Conservation (phyloP, 345 rosid genomes). For the Pistacia atlantica region DNA sequence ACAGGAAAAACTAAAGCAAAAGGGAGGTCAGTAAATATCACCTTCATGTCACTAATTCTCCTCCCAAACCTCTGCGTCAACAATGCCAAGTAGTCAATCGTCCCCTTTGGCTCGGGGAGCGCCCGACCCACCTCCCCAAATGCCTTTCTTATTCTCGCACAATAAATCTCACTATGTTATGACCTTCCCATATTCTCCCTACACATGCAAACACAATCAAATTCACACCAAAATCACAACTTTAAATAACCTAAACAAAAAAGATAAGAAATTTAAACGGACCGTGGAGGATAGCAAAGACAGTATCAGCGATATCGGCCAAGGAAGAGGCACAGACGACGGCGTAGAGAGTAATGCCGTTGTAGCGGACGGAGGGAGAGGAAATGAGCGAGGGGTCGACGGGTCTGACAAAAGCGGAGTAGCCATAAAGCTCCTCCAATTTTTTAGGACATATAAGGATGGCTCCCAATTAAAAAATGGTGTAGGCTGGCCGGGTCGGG, state of each 20-base stretch:
- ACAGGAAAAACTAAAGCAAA: not conserved
- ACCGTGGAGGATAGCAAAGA: constrained; percentile 82
- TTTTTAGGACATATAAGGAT: constrained; percentile 81
- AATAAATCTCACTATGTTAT: constrained; percentile 82
- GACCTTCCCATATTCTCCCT: constrained; percentile 98
- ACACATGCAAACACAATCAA: not conserved
- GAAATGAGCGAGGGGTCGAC: constrained; percentile 58
- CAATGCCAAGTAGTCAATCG: constrained; percentile 71
- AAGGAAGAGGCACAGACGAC: constrained; percentile 66
- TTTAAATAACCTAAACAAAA: not conserved
- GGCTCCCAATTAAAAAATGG: constrained; percentile 83
- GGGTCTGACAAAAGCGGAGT: constrained; percentile 78
- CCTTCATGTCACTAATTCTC: constrained; percentile 96
- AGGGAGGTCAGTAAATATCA: constrained; percentile 8
- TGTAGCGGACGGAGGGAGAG: constrained; percentile 55
- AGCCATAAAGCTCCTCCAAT: constrained; percentile 67
- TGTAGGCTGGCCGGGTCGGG: constrained; percentile 54
- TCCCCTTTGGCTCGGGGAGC: constrained; percentile 78
- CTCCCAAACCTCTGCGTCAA: constrained; percentile 81
- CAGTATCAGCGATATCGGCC: constrained; percentile 65
- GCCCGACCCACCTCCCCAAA: constrained; percentile 61
- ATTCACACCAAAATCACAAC: not conserved
- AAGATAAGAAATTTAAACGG: not conserved
- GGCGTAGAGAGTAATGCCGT: constrained; percentile 62
- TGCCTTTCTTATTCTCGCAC: constrained; percentile 77